phyloP scores from a whole-genome alignment of 345 rosid genomes.

The Barbarea vulgaris region DNA sequence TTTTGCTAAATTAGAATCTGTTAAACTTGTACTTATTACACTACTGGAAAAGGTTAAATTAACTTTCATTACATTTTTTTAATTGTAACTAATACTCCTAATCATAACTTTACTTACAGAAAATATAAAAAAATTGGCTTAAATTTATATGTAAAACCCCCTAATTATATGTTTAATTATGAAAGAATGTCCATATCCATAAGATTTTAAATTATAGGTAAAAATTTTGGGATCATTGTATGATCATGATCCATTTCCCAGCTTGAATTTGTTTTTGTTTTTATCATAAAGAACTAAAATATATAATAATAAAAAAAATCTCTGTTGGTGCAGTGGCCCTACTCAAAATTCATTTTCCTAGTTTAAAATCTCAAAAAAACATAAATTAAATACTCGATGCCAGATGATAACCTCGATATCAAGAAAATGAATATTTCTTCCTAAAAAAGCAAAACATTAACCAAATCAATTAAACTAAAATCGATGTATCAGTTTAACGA shows the following conservation, averaged over 20 bases:
- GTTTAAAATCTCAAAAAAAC: background rate
- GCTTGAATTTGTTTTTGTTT: conserved; percentile 8
- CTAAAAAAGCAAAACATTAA: background rate
- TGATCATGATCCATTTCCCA: conserved; percentile 3
- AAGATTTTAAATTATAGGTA: background rate
- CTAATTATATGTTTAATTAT: background rate
- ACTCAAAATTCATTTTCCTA: no score
- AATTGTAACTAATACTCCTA: background rate
- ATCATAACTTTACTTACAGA: background rate
- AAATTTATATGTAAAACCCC: background rate
- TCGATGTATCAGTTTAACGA: background rate
- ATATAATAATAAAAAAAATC: no score
- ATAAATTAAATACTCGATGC: background rate
- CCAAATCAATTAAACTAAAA: background rate
- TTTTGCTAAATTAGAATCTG: conserved; percentile 10
- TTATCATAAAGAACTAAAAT: background rate
- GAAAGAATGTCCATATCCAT: background rate
- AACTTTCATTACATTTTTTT: background rate
- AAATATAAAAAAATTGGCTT: background rate
- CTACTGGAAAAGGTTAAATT: conserved; percentile 8
- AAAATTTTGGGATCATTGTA: background rate
- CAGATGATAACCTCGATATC: background rate
- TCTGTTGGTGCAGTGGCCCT: background rate
- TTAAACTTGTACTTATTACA: conserved; percentile 17
- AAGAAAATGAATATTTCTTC: background rate